These are phyloP conservation scores for Dacryopinax primogenitus DNA, from an alignment of 768 basidiomycete genomes.

Conservation along the genomic window DNA sequence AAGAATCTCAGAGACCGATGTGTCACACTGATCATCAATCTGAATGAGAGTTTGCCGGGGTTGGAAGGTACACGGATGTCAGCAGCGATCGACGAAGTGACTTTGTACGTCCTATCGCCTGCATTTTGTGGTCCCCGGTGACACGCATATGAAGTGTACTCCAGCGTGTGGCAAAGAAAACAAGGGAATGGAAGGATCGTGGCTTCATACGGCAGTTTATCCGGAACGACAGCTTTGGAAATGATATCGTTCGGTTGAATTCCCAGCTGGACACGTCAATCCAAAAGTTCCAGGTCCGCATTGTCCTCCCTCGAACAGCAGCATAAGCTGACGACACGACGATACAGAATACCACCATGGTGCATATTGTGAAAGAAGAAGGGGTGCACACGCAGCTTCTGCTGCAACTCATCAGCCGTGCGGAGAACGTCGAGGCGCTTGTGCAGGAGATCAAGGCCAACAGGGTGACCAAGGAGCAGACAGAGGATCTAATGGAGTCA, in stretches of 20 bases:
- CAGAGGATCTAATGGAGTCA: neutral
- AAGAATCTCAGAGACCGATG: neutral
- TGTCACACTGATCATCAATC: neutral
- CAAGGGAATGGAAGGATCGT: neutral
- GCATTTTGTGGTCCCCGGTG: neutral
- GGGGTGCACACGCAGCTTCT: neutral
- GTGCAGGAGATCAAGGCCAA: neutral
- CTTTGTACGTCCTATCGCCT: neutral
- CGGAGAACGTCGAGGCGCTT: neutral
- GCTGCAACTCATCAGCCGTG: conserved; percentile 1
- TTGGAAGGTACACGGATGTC: conserved; percentile 1
- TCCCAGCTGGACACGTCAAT: neutral
- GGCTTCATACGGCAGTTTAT: conserved; percentile 7
- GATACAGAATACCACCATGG: neutral
- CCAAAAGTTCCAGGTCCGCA: neutral
- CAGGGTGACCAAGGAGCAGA: neutral
- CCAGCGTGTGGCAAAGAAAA: neutral
- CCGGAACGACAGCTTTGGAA: conserved; percentile 5
- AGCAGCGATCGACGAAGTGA: neutral
- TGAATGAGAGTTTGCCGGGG: neutral
- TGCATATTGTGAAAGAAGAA: neutral
- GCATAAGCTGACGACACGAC: neutral
- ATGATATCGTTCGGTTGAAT: neutral
- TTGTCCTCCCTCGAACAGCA: neutral
- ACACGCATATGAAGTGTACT: neutral